Evolutionary conservation across 805 yeast species (phyloP), one percentile per base, ranked within the genome.

Genomic region (Cyberlindnera meyerae): DNA sequence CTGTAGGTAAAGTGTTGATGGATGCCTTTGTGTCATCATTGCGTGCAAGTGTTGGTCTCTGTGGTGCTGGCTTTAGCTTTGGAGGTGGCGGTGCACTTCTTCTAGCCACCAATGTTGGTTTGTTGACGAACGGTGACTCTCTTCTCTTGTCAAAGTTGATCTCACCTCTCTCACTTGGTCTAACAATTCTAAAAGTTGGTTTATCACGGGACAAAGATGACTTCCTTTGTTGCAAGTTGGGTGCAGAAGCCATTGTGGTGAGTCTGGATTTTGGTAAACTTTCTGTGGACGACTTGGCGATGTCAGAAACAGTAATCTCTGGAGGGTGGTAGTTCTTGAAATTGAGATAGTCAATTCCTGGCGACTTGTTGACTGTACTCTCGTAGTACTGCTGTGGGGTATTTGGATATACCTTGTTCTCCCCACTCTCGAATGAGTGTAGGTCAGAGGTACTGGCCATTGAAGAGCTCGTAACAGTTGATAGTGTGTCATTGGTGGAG

Each of bases 141-240:
- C 95, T 62, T 34, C 87, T 68, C 48, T 82, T 77, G 49, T 86
- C 93, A 53, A 86, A 86, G 57, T 88, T 88, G 42, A 85, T 85
- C 50, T 83, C 95, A 24, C 72, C 65, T 11, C 72, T 75, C n/a
- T 73, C 76, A 17, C 75, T 73, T 8, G 70, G 71, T 22, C 89
- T 62, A 8, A 86, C 70, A 1, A 86, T 79, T 40, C 81, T 69
- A 54, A 86, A 85, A 0, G 86, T 65, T 15, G 52, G 52, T 21
- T 45, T 44, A 15, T 43, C 25, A 17, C 41, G 38, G 9, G 22
- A 9, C 22, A 8, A 8, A 7, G 22, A 8, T 9, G 22, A 20
- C 22, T 7, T 20, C 9, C 22, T 7, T 20, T 20, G 22, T 9
- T 20, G 22, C 9, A 20, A 20, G 22, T 20, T 20, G 9, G 22